Evolutionary conservation across 2,329 filamentous ascomycete species (phyloP), one percentile per base, ranked within the genome.

Genomic region (Diaporthe batatas): DNA sequence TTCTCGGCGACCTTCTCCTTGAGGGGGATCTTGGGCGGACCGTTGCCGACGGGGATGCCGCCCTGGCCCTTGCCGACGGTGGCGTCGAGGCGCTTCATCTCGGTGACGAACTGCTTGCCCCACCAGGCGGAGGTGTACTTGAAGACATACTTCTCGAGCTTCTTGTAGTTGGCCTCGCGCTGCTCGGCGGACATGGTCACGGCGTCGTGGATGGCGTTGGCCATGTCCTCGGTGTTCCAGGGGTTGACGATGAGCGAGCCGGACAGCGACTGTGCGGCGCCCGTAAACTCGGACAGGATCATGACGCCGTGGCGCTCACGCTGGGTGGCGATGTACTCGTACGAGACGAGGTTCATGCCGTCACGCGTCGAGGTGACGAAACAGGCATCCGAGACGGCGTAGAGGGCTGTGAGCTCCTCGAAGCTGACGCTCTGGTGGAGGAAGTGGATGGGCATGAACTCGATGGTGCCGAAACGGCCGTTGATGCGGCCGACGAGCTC

Each of bases 391-490:
- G 94, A 96, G 29, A 97, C 92, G 21, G 94, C 94, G 81, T 98
- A 98, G 11, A 98, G 89, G 0, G 95, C 95, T 65, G 97, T 95
- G 47, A 99, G 90, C 84, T 98, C 96, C 77, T 98, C 95, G 78
- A 98, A 98, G 64, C 91, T 91, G 79, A 98, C 95, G 6, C 94
- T 97, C 84, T 98, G 97, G 85, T 98, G 96, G 79, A 98, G 91
- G 86, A 98, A 98, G 83, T 98, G 96, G 78, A 99, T 98, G 0
- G 96, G 96, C 93, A 97, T 98, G 85, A 98, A 98, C 83, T 98
- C 96, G 79, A 98, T 93, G 42, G 95, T 98, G 81, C 96, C 95
- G 79, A 98, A 98, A 81, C 94, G 95, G 79, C 96, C 96, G 80
- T 99, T 99, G 85, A 99, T 98, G 74, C 96, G 91, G 49, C 96